Conservation (phyloP, 2,329 filamentous ascomycete species). For the Blastomyces parvus region DNA sequence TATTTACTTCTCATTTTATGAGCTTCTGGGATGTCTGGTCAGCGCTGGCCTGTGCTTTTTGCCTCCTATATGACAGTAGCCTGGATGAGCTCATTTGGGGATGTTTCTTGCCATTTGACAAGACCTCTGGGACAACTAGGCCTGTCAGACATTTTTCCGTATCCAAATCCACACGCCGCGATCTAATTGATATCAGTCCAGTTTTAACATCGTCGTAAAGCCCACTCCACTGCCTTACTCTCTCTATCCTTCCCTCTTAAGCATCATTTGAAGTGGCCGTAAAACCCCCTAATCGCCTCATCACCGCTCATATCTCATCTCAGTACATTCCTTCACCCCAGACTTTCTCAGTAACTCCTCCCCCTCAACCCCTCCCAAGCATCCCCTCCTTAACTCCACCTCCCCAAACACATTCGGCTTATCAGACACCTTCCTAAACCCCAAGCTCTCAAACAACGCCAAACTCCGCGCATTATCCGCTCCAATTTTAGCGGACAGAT, state of each 20-base stretch:
- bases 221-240: background rate
- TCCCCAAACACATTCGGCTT: constrained; percentile 59
- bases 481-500: constrained; percentile 54
- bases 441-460: constrained; percentile 50
- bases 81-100: no score
- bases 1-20: background rate
- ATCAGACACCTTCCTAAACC: constrained; percentile 44
- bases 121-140: no score
- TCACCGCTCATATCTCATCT: constrained; percentile 28
- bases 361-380: constrained; percentile 23
- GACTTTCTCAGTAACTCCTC: constrained; percentile 23
- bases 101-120: no score
- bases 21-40: background rate
- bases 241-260: background rate
- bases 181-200: background rate
- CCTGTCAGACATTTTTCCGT: background rate
- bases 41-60: no score
- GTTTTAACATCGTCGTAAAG: background rate
- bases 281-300: background rate
- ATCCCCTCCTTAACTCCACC: constrained; percentile 46
- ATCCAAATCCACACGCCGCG: background rate
- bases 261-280: background rate
- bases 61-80: no score
- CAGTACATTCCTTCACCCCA: constrained; percentile 30
- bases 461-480: constrained; percentile 49